Conservation (phyloP, 192 early-diverging fungal genomes). For the Gryganskiella cystojenkinii region DNA sequence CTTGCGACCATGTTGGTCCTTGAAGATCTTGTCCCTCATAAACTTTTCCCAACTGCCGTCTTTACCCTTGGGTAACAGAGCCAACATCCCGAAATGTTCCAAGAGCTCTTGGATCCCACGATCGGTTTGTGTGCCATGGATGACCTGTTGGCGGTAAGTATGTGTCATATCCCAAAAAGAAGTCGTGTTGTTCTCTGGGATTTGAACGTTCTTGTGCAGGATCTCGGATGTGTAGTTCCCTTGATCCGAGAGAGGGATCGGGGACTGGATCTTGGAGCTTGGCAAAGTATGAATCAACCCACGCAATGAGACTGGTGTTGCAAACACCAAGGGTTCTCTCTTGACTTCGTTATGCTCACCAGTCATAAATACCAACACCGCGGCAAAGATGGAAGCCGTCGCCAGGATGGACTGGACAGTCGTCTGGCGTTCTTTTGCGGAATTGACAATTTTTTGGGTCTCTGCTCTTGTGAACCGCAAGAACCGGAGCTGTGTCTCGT, state of each 20-base stretch:
- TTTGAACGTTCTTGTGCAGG: constrained; percentile 16
- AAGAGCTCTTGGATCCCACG: constrained; percentile 32
- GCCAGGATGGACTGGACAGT: constrained; percentile 39
- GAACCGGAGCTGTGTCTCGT: constrained; percentile 28
- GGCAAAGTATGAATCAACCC: neutral
- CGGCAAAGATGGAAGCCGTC: constrained; percentile 34
- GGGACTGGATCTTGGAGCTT: neutral
- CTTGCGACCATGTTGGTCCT: constrained; percentile 50
- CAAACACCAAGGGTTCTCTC: constrained; percentile 29
- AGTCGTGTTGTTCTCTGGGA: constrained; percentile 3
- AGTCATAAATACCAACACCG: neutral
- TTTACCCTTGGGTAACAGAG: constrained; percentile 13
- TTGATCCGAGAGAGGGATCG: constrained; percentile 16
- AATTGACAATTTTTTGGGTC: neutral
- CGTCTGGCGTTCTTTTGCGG: constrained; percentile 15
- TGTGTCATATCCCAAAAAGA: constrained; percentile 26
- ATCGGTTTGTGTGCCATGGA: constrained; percentile 11
- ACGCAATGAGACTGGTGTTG: constrained; percentile 41
- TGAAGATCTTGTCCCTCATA: constrained; percentile 27
- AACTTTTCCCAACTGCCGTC: constrained; percentile 43
- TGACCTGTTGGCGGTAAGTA: constrained; percentile 12
- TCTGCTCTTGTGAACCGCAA: constrained; percentile 12
- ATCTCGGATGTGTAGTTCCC: constrained; percentile 47
- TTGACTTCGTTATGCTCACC: neutral
- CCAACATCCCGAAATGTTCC: constrained; percentile 46